These are phyloP conservation scores for Paspalum notatum DNA, from an alignment of 176 grass and related monocot species.

Conservation along the genomic window DNA sequence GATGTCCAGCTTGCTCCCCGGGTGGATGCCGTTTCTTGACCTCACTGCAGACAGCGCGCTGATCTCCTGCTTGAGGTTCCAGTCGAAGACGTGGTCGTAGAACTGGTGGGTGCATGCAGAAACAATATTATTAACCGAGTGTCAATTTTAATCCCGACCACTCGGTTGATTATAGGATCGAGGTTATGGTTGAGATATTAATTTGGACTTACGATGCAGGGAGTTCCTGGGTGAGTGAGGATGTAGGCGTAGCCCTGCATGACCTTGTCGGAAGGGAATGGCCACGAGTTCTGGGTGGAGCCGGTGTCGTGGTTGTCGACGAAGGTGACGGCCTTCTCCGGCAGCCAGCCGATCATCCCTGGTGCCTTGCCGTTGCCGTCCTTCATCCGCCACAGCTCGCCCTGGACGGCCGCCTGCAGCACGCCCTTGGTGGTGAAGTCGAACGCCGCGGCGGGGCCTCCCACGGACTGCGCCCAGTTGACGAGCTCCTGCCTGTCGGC, in stretches of 20 bases:
- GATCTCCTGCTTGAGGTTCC: slow-evolving; percentile 77
- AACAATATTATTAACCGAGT: neutral
- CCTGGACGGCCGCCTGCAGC: slow-evolving; percentile 69
- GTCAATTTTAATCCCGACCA: too few relatives aligned
- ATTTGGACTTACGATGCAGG: slow-evolving; percentile 81
- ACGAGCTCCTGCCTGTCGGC: slow-evolving; percentile 62
- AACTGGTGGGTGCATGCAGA: slow-evolving; percentile 43
- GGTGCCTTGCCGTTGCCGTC: slow-evolving; percentile 71
- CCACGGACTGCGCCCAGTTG: slow-evolving; percentile 67
- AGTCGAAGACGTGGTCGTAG: slow-evolving; percentile 82
- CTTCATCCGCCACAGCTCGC: slow-evolving; percentile 75
- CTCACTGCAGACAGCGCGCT: slow-evolving; percentile 49
- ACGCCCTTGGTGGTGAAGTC: slow-evolving; percentile 94
- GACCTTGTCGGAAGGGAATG: slow-evolving; percentile 76
- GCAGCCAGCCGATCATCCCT: slow-evolving; percentile 76
- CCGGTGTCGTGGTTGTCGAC: slow-evolving; percentile 93
- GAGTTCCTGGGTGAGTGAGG: slow-evolving; percentile 77
- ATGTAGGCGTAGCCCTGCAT: slow-evolving; percentile 89
- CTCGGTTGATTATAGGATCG: too few relatives aligned
- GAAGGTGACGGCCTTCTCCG: slow-evolving; percentile 84
- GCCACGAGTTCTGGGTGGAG: slow-evolving; percentile 64
- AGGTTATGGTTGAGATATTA: too few relatives aligned
- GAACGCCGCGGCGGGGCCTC: slow-evolving; percentile 60
- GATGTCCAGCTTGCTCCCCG: slow-evolving; percentile 61
- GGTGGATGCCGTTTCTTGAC: slow-evolving; percentile 53